Conservation (phyloP, 2,329 filamentous ascomycete species). For the Lasiodiplodia sp. region DNA sequence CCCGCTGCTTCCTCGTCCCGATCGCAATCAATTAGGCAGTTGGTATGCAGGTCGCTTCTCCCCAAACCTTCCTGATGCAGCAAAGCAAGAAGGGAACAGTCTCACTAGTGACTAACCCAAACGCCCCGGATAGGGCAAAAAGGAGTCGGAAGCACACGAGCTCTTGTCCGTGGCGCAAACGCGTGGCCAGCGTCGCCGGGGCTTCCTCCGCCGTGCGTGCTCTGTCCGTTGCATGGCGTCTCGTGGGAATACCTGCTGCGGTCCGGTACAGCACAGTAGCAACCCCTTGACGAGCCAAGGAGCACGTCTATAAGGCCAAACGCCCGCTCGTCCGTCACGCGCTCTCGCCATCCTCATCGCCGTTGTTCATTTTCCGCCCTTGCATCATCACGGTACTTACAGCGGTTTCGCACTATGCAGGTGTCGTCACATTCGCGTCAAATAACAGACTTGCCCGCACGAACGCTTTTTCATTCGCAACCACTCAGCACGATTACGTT, state of each 20-base stretch:
- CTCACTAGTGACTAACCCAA: slow-evolving; percentile 14
- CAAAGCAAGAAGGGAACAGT: background rate
- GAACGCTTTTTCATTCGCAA: background rate
- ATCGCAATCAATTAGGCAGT: background rate
- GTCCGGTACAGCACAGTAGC: background rate
- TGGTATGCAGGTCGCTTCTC: background rate
- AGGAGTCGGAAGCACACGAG: background rate
- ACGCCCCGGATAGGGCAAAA: slow-evolving; percentile 1
- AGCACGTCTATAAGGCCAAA: background rate
- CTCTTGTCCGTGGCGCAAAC: background rate
- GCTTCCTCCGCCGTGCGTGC: background rate
- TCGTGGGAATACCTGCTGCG: background rate
- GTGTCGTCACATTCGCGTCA: background rate
- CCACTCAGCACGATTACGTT: background rate
- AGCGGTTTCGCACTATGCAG: background rate
- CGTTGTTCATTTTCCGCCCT: background rate
- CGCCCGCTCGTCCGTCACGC: too few species aligned
- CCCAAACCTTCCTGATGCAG: background rate
- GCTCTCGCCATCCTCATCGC: background rate
- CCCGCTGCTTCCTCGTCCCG: background rate
- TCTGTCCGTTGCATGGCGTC: background rate
- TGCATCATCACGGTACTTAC: background rate
- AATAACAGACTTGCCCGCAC: background rate
- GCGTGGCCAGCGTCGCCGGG: background rate
- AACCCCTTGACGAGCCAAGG: background rate